These are phyloP conservation scores for Candida vaughaniae DNA, from an alignment of 805 yeast genomes.

Conservation along the genomic window DNA sequence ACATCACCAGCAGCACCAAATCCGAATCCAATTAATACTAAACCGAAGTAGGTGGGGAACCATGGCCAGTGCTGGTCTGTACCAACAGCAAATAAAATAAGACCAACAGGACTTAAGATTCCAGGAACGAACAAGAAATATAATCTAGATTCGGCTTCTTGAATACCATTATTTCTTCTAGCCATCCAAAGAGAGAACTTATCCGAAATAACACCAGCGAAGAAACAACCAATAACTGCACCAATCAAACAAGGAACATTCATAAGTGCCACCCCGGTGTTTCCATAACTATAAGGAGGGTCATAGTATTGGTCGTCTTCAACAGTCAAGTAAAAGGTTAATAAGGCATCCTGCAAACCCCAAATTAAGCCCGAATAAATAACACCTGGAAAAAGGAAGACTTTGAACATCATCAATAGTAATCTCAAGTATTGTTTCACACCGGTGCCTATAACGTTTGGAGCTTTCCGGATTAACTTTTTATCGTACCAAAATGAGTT, in stretches of 20 bases:
- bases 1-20: slow-evolving; percentile 41
- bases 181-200: slow-evolving; percentile 37
- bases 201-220: slow-evolving; percentile 35
- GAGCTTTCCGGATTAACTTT: slow-evolving; percentile 33
- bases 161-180: slow-evolving; percentile 33
- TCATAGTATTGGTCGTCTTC: slow-evolving; percentile 36
- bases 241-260: slow-evolving; percentile 41
- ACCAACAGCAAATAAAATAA: slow-evolving; percentile 38
- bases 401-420: slow-evolving; percentile 30
- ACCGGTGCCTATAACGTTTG: slow-evolving; percentile 37
- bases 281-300: slow-evolving; percentile 33
- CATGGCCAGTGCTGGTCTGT: slow-evolving; percentile 36
- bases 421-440: slow-evolving; percentile 41
- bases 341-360: slow-evolving; percentile 40
- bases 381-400: slow-evolving; percentile 36
- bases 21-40: slow-evolving; percentile 37
- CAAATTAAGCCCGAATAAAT: slow-evolving; percentile 38
- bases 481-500: slow-evolving; percentile 29
- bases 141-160: slow-evolving; percentile 38
- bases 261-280: slow-evolving; percentile 39
- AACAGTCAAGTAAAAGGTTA: slow-evolving; percentile 39
- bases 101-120: slow-evolving; percentile 34
- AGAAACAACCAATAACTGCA: slow-evolving; percentile 37
- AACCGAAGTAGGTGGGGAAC: slow-evolving; percentile 38
- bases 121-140: slow-evolving; percentile 35